Percentiles rank a stretch among this genome's conserved stretches.
Conservation (phyloP, 306 rosid species). For the Fagus sylvatica region DNA sequence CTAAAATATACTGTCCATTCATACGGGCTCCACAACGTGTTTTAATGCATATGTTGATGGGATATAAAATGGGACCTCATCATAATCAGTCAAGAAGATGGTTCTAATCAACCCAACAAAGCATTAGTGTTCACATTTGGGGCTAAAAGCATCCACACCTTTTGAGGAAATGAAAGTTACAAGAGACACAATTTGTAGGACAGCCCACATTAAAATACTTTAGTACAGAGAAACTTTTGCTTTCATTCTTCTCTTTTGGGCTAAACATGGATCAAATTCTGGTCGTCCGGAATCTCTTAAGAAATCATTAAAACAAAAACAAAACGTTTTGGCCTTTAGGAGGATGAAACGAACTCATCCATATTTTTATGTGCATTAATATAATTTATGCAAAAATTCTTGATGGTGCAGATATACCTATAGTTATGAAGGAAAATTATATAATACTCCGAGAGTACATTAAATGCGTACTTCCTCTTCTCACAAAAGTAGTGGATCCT, state of each 20-base stretch:
- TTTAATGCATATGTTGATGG: background rate
- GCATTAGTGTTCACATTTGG: background rate
- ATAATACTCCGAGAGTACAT: too few species aligned
- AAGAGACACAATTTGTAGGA: background rate
- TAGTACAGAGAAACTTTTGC: background rate
- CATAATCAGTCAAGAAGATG: background rate
- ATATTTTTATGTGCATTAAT: too few species aligned
- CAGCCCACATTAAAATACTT: background rate
- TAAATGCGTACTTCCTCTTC: too few species aligned
- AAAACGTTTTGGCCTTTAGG: too few species aligned
- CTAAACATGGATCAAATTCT: background rate
- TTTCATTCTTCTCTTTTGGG: background rate
- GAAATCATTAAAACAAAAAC: too few species aligned
- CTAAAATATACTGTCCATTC: background rate
- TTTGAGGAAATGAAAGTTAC: background rate
- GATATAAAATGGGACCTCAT: conserved; percentile 20
- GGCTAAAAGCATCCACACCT: background rate
- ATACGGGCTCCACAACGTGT: background rate
- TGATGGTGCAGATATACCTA: too few species aligned
- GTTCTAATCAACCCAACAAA: background rate
- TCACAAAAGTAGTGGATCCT: too few species aligned
- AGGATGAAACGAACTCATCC: too few species aligned
- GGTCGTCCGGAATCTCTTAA: background rate
- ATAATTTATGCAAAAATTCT: too few species aligned
- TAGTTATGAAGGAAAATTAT: too few species aligned